Base-by-base conservation (phyloP, 306 rosid species). In the Pyrus bretschneideri region DNA sequence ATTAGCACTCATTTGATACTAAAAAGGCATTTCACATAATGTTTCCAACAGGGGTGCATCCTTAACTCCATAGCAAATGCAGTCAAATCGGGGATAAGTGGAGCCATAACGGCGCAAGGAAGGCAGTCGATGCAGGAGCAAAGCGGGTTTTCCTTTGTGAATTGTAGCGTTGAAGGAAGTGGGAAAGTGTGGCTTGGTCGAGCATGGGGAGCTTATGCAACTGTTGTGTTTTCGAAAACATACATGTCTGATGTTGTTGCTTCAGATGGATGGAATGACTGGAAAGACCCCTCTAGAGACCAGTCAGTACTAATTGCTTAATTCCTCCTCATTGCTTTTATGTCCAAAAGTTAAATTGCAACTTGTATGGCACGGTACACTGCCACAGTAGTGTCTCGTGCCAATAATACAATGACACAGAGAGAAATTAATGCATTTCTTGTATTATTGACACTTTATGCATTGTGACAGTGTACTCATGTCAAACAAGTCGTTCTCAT, bases 161-260 rank as follows among this genome's bases (percentile, higher is more conserved):
- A 91, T 60, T 93, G 98, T 52, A 86, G 69, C 79, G 85, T 93
- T 67, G 38, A 9, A 67, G 98, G 98, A 17, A 87, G 76, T 49
- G 97, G 98, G 18, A 88, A 76, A 76, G 91, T 90, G 58, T 93
- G 93, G 97, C 97, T 91, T 23, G 96, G 97, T 11, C 79, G 98
- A 84, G 96, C 98, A 3, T 91, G 97, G 98, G 91, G 97, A 30
- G 0, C 85, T 18, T 88, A 14, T 59, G 91, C 97, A 49, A 82
- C 91, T 6, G 96, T 87, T 0, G 80, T 93, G 38, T 90, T 91
- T 81, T 87, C 89, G 6, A 82, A 6, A 23, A 88, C 97, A 1
- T 83, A 58, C 75, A 89, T 93, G 97, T 83, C 92, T 40, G 86
- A 87, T 40, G 88, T 90, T 1, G 83, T 93, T 0, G 83, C 91